Evolutionary conservation across 176 grass and related monocot genomes (phyloP).

Genomic region (Aegilops bicornis): DNA sequence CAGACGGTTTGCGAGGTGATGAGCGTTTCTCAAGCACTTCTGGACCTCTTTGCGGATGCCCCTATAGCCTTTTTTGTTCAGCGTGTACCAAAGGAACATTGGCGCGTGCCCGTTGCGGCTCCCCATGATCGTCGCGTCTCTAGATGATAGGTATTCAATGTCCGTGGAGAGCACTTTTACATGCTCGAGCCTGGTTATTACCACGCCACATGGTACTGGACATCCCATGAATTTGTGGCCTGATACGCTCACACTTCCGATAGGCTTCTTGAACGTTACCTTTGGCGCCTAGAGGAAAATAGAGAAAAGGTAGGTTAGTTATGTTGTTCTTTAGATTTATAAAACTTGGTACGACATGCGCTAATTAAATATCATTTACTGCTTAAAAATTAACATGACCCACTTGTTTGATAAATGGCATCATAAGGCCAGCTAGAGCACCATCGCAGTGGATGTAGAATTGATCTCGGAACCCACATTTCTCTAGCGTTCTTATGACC

Average conservation of each 20-base stretch:
- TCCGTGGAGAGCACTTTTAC: not conserved
- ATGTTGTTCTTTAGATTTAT: not conserved
- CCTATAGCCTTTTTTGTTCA: not conserved
- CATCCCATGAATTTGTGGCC: slow-evolving; percentile 60
- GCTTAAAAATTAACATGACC: not conserved
- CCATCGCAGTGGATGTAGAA: slow-evolving; percentile 60
- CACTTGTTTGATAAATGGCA: slow-evolving; percentile 48
- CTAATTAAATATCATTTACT: not conserved
- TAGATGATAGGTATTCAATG: not conserved
- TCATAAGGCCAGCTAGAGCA: slow-evolving; percentile 51
- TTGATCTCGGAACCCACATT: slow-evolving; percentile 37
- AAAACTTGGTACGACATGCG: not conserved
- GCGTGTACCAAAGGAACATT: not conserved
- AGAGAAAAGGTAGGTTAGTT: not conserved
- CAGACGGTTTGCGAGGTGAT: not conserved
- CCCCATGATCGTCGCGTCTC: not conserved
- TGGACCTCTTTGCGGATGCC: not conserved
- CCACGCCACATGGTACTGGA: slow-evolving; percentile 44
- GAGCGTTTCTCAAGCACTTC: not conserved
- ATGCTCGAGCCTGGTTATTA: slow-evolving; percentile 35
- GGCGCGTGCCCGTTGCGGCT: not conserved
- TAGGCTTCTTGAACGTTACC: slow-evolving; percentile 48
- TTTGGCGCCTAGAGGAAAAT: slow-evolving; percentile 40
- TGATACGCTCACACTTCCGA: slow-evolving; percentile 45
- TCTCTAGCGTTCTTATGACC: slow-evolving; percentile 43